Evolutionary conservation across 495 filamentous ascomycete species (phyloP).

Genomic region (Penicillium argentinense): DNA sequence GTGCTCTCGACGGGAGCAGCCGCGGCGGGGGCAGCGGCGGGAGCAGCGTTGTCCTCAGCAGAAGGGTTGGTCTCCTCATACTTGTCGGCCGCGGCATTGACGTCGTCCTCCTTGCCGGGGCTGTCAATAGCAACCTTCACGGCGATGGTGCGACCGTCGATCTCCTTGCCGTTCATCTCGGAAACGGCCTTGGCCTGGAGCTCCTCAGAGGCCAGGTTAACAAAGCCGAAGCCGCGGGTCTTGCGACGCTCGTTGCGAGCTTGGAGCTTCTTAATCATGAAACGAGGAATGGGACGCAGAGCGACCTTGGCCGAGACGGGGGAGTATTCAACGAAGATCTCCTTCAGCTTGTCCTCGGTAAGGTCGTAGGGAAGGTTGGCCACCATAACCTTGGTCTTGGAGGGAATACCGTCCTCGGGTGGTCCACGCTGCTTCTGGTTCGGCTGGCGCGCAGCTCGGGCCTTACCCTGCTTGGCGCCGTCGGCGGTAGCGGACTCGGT

Average conservation of each 20-base stretch:
- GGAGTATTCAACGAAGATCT: slow-evolving; percentile 86
- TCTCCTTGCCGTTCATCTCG: slow-evolving; percentile 99
- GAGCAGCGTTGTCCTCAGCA: slow-evolving; percentile 38
- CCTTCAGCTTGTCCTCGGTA: slow-evolving; percentile 97
- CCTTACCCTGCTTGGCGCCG: slow-evolving; percentile 45
- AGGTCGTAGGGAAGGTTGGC: slow-evolving; percentile 98
- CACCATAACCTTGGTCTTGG: slow-evolving; percentile 99
- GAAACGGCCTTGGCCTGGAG: slow-evolving; percentile 92
- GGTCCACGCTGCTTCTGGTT: slow-evolving; percentile 80
- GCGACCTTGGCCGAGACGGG: slow-evolving; percentile 96
- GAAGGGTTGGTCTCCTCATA: slow-evolving; percentile 42
- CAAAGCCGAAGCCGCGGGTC: slow-evolving; percentile 98
- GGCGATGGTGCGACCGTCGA: slow-evolving; percentile 97
- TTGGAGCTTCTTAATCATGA: slow-evolving; percentile 99
- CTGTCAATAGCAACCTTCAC: slow-evolving; percentile 99
- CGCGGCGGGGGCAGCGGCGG: slow-evolving; percentile 25
- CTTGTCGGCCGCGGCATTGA: slow-evolving; percentile 62
- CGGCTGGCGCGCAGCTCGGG: slow-evolving; percentile 48
- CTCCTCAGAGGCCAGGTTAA: slow-evolving; percentile 92
- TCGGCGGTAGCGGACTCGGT: slow-evolving; percentile 52
- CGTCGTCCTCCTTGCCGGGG: slow-evolving; percentile 96
- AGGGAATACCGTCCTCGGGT: slow-evolving; percentile 95
- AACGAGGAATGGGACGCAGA: slow-evolving; percentile 95
- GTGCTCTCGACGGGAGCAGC: slow-evolving; percentile 23
- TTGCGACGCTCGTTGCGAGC: slow-evolving; percentile 97